phyloP scores from a whole-genome alignment of 768 basidiomycete species.

The Auricularia heimuer region DNA sequence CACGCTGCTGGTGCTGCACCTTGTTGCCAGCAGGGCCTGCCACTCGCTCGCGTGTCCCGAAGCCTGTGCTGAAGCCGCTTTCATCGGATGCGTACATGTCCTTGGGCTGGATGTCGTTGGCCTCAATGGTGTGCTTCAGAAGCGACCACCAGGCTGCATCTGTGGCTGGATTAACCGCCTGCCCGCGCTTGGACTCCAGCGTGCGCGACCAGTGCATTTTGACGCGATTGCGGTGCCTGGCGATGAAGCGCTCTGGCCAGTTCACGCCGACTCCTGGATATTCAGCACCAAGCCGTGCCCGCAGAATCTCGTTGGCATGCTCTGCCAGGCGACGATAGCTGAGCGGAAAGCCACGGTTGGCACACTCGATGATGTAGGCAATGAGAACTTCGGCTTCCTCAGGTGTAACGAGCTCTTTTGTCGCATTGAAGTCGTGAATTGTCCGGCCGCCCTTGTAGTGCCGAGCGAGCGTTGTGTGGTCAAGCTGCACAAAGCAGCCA shows the following conservation, averaged over 20 bases:
- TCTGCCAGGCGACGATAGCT: slow-evolving; percentile 25
- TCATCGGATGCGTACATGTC: no score
- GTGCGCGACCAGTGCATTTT: slow-evolving; percentile 1
- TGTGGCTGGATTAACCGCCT: not conserved
- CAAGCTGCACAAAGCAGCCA: slow-evolving; percentile 9
- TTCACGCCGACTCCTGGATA: no score
- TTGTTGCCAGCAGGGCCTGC: not conserved
- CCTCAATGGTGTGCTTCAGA: slow-evolving; percentile 1
- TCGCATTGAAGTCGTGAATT: slow-evolving; percentile 18
- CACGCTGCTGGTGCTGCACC: no score
- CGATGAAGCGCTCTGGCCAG: slow-evolving; percentile 8
- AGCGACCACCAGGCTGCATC: slow-evolving; percentile 1
- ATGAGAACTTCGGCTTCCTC: slow-evolving; percentile 17
- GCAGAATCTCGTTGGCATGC: slow-evolving; percentile 20
- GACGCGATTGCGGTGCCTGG: slow-evolving; percentile 2
- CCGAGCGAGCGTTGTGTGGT: slow-evolving; percentile 12
- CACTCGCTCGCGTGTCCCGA: not conserved
- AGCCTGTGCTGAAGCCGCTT: no score
- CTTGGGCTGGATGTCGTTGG: not conserved
- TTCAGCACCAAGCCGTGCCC: slow-evolving; percentile 1
- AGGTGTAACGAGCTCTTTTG: slow-evolving; percentile 19
- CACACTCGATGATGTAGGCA: slow-evolving; percentile 7
- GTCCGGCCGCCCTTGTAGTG: slow-evolving; percentile 15
- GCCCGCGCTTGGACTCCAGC: not conserved
- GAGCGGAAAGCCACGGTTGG: slow-evolving; percentile 26